These are phyloP conservation scores for Pelagomonas calceolata DNA, from an alignment of 108 stramenopile species.

Conservation along the genomic window DNA sequence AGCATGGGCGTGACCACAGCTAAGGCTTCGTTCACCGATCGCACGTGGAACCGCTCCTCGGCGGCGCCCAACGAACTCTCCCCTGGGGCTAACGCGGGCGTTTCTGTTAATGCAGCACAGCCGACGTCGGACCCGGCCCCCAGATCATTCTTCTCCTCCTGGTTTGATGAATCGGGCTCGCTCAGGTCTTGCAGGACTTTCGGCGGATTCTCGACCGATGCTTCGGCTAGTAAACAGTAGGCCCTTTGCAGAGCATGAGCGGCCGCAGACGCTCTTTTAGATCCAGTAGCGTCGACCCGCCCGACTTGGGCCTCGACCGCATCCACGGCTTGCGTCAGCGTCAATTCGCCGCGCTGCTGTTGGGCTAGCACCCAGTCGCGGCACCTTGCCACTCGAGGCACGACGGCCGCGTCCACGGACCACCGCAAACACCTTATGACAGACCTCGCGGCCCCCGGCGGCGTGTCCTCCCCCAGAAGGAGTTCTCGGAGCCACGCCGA, in stretches of 20 bases:
- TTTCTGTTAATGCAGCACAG: not conserved
- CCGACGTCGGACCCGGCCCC: not conserved
- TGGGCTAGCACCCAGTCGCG: not conserved
- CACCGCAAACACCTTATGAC: not conserved
- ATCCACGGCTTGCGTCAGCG: not conserved
- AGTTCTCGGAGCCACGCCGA: no score
- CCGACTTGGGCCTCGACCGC: not conserved
- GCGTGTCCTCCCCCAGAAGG: not conserved
- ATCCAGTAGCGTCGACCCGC: not conserved
- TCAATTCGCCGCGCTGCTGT: not conserved
- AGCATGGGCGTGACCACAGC: slow-evolving; percentile 2
- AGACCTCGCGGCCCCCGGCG: not conserved
- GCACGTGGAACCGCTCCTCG: slow-evolving; percentile 2
- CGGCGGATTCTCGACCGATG: no score
- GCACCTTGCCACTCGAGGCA: not conserved
- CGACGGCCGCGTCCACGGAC: not conserved
- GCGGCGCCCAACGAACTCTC: not conserved
- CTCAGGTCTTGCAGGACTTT: not conserved
- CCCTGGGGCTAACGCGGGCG: not conserved
- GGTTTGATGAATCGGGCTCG: not conserved
- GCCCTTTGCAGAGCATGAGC: not conserved
- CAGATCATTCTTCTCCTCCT: not conserved
- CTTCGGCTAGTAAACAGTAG: not conserved
- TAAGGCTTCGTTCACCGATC: not conserved
- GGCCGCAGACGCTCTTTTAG: not conserved